Evolutionary conservation across 108 stramenopile species (phyloP), one percentile per base, ranked within the genome.

Genomic region (Schizochytrium sp.): DNA sequence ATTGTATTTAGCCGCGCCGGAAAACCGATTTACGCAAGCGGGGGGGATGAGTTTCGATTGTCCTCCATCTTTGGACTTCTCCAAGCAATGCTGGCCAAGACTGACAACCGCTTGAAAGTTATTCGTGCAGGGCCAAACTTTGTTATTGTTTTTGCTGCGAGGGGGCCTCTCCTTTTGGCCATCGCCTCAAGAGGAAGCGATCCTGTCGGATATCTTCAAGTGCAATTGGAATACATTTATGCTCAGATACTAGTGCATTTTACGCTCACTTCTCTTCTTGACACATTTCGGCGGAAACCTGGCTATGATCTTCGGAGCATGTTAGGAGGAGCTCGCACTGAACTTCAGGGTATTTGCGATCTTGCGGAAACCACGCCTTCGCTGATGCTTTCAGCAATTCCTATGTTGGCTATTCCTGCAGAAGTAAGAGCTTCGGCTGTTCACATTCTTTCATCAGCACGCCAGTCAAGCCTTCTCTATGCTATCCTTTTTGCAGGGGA

Each of bases 21-120:
- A 46, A 83, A 83, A 53, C 76, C 76, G n/a, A 55, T 83, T 40
- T 83, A 83, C 53, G 49, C 76, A 3, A 83, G 76, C 76, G 50
- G 28, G 28, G 76, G 76, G 50, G 76, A 83, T 53, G 76, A 83
- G 53, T 83, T 83, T 38, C 76, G 55, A 38, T 40, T 83, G 76
- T 83, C 76, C 50, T 83, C 76, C 15, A 49, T 83, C 53, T 83
- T 83, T 83, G 53, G 76, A 17, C 53, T 83, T 5, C 76, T 83
- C 10, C 76, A 83, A 42, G 76, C 76, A n/a, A 83, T 83, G 76
- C 53, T 83, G 45, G 76, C 76, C 50, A 83, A 83, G 53, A 83
- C 76, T 5, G 76, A 83, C 40, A 53, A 83, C 28, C 76, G 53
- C 10, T 40, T 83, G 2, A 49, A 28, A 2, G 76, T 83, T 10